Percentiles rank a stretch among this genome's conserved stretches.
These are phyloP conservation scores for Lupinus albus DNA, from an alignment of 306 rosid genomes.

Conservation along the genomic window DNA sequence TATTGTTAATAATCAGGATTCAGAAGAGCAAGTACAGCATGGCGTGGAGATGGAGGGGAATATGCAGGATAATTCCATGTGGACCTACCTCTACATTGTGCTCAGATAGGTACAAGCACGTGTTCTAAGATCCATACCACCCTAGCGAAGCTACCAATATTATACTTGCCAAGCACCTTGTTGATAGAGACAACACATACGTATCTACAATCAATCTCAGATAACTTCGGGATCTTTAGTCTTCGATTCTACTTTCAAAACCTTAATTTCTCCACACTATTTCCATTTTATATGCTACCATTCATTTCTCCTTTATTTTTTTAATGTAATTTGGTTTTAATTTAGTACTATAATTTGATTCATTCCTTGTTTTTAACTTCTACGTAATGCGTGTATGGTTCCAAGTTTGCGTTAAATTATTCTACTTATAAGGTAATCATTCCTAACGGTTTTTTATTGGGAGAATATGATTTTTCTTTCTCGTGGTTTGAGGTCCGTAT, in stretches of 20 bases:
- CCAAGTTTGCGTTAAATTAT: not conserved
- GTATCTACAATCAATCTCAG: conserved; percentile 66
- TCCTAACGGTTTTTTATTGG: too few relatives aligned
- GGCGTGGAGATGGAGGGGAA: conserved; percentile 80
- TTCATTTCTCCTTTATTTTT: not conserved
- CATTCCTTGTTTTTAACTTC: not conserved
- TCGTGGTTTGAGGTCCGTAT: too few relatives aligned
- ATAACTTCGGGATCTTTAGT: conserved; percentile 58
- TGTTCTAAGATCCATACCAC: conserved; percentile 85
- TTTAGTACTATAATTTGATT: not conserved
- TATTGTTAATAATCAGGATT: conserved; percentile 49
- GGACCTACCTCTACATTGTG: conserved; percentile 76
- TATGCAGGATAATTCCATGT: conserved; percentile 76
- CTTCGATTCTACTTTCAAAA: not conserved
- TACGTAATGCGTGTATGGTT: not conserved
- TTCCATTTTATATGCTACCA: not conserved
- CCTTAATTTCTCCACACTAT: not conserved
- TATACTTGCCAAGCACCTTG: conserved; percentile 60
- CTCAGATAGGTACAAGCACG: conserved; percentile 58
- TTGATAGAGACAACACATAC: conserved; percentile 59
- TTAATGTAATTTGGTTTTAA: not conserved
- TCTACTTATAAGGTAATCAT: too few relatives aligned
- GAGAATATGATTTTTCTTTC: too few relatives aligned
- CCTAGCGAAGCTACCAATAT: conserved; percentile 82
- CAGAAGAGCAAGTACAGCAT: conserved; percentile 60